Percentiles rank a stretch among this genome's conserved stretches.
Conservation (phyloP, 345 rosid genomes). For the Eucalyptus virginea region DNA sequence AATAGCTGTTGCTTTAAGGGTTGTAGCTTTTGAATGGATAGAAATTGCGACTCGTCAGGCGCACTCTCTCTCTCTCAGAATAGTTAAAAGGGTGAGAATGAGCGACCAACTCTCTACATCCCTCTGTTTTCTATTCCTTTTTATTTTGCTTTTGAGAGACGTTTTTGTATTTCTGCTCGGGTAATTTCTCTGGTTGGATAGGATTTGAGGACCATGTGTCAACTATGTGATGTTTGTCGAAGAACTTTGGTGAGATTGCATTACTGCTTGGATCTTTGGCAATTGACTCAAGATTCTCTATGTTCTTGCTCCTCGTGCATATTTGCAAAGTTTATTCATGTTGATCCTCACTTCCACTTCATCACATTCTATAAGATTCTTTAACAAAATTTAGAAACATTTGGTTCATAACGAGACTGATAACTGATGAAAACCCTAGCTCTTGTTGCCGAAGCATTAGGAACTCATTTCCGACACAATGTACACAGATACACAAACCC, state of each 20-base stretch:
- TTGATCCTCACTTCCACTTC: background rate
- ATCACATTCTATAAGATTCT: background rate
- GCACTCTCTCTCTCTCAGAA: background rate
- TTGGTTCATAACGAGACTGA: background rate
- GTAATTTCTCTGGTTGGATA: background rate
- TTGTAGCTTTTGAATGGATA: background rate
- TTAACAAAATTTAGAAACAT: background rate
- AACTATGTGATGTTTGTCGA: background rate
- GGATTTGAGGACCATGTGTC: background rate
- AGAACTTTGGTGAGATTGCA: background rate
- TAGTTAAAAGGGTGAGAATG: background rate
- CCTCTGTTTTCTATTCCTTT: background rate
- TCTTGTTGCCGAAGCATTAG: background rate
- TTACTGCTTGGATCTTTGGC: background rate
- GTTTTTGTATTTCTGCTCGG: background rate
- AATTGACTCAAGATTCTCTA: background rate
- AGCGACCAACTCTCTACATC: background rate
- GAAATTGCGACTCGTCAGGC: background rate
- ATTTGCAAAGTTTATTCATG: background rate
- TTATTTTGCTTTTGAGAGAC: no score
- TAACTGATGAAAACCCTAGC: background rate
- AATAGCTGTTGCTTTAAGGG: background rate
- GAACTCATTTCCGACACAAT: background rate
- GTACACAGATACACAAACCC: background rate
- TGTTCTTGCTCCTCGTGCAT: background rate